Evolutionary conservation across 2,329 filamentous ascomycete genomes (phyloP), one percentile per base, ranked within the genome.

Genomic region (Curvularia verruculosa): DNA sequence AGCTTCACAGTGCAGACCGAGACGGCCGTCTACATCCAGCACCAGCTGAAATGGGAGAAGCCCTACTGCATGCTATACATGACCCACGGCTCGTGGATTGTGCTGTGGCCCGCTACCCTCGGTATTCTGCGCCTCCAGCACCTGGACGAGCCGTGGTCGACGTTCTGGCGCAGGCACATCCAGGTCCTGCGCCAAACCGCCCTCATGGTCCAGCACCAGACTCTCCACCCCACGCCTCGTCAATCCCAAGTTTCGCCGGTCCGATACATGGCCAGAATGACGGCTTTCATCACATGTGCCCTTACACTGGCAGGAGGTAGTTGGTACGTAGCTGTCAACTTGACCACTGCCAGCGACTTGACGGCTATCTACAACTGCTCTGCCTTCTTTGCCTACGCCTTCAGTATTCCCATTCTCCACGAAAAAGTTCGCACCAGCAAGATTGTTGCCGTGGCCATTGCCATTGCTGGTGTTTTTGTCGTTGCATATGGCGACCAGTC

Each of bases 11-110:
- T 96, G 5, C 95, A 99, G 84, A 98, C 95, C 3, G 94, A 98
- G 82, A 92, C 96, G 52, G 94, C 93, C 10, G 88, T 96, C 9
- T 93, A 97, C 79, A 95, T 99, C 59, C 94, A 98, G 80, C 89
- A 94, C 75, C 88, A 95, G 58, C 79, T 97, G 62, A 87, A 90
- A 62, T 99, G 95, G 95, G 87, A 96, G 79, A 99, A 99, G 81
- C 91, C 95, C n/a, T 99, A 97, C 80, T 96, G 92, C 82, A 99
- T 99, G 95, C 86, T 99, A 83, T 97, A 96, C 78, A 83, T 99
- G 64, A 99, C 95, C 10, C 95, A 99, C 79, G 90, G 94, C 53
- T 96, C 92, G 1, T 99, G 95, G 95, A 77, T 88, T 9, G 78
- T 98, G 47, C 83, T 99, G 23, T 99, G 92, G 91, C 94, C 93